Percentiles rank a stretch among this genome's conserved stretches.
These are phyloP conservation scores for Ceriops zippeliana DNA, from an alignment of 345 rosid genomes.

Conservation along the genomic window DNA sequence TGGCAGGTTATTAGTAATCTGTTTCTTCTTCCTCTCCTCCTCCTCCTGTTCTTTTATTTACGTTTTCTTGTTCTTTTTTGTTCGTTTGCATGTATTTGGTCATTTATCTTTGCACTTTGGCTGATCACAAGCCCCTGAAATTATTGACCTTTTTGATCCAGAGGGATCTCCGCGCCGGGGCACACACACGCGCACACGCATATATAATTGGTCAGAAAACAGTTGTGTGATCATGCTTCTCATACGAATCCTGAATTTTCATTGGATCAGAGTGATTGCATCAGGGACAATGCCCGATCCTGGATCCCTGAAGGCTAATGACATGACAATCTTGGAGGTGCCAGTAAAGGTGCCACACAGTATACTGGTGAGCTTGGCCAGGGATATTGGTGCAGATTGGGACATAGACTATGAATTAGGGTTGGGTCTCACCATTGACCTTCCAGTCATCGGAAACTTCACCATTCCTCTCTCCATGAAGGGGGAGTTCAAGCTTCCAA, in stretches of 20 bases:
- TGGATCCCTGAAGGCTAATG: slow-evolving; percentile 64
- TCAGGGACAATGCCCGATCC: slow-evolving; percentile 85
- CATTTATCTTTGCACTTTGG: background rate
- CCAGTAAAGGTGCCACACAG: slow-evolving; percentile 66
- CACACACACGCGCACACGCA: no score
- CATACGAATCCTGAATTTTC: no score
- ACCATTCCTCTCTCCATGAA: slow-evolving; percentile 64
- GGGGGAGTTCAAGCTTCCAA: slow-evolving; percentile 85
- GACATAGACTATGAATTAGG: slow-evolving; percentile 76
- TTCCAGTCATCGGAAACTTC: slow-evolving; percentile 67
- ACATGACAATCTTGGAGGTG: slow-evolving; percentile 50
- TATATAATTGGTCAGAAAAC: no score
- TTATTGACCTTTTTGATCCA: no score
- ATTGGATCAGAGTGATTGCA: slow-evolving; percentile 55
- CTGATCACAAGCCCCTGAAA: no score
- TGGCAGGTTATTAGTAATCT: slow-evolving; percentile 40
- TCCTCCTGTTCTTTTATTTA: background rate
- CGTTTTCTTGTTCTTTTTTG: background rate
- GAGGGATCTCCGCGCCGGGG: no score
- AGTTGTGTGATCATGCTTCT: no score
- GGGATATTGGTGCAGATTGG: slow-evolving; percentile 66
- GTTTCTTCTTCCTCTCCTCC: background rate
- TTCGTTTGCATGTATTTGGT: background rate
- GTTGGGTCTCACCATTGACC: slow-evolving; percentile 60
- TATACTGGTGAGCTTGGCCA: slow-evolving; percentile 55